Evolutionary conservation across 2,329 filamentous ascomycete species (phyloP), one percentile per base, ranked within the genome.

Genomic region (Parascedosporium putredinis): DNA sequence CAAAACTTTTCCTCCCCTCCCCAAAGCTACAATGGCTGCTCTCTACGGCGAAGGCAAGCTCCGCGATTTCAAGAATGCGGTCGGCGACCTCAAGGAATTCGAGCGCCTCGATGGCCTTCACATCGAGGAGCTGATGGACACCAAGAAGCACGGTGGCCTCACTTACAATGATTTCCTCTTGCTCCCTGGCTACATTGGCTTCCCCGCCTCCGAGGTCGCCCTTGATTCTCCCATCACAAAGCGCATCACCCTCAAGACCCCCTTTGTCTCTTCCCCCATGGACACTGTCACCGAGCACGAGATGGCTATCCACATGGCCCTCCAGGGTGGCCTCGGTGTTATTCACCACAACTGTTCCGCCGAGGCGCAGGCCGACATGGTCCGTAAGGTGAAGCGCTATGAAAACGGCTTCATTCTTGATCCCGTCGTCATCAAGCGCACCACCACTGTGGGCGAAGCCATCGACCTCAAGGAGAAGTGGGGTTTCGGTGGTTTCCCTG

Each of bases 331-430:
- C 62, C 75, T 94, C 16, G 88, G 93, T 72, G 89, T 98, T 59
- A 95, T 98, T 59, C 93, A 98, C 76, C 93, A 98, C 80, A 98
- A 98, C 76, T 98, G 93, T 79, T 93, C 90, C n/a, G 80, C 90
- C 25, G 88, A 97, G 24, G 87, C 88, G 50, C 93, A 98, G 75
- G 93, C 93, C 57, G 90, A 95, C 74, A 98, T 98, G 93, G 88
- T 98, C 58, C 82, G 88, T 69, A 97, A 96, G 76, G 93, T 98
- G 60, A 98, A 98, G 84, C 81, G 93, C 63, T 98, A 89, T 70
- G 93, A 98, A 75, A 98, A 98, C 73, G 93, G 93, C 59, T 98
- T 98, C 76, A 98, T 98, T 64, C 76, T 88, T 44, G 94, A 98
- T 64, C 93, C 93, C 40, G 82, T 98, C 51, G 90, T 97, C 63